Evolutionary conservation across 2,329 filamentous ascomycete genomes (phyloP), one percentile per base, ranked within the genome.

Genomic region (Fusarium verrucosum): DNA sequence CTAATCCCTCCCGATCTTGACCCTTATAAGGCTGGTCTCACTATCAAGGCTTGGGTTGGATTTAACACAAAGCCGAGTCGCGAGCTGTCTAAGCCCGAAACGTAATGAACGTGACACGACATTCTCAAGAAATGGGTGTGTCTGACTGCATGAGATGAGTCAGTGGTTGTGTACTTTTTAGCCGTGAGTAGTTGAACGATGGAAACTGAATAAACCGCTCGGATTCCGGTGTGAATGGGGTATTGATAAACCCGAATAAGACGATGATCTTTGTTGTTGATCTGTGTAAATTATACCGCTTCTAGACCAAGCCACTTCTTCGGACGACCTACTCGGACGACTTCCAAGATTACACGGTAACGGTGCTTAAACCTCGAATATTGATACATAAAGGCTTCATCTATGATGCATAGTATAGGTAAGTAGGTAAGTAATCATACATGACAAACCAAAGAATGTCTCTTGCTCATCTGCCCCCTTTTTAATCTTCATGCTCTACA

Each of bases 21-120:
- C 33, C n/a, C 46, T 37, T 40, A 22, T 49, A 60, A 42, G 44
- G 62, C 65, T 55, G 47, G 37, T 37, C 16, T 25, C 26, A 40
- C 40, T 25, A 55, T 70, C 65, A 53, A 49, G 50, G 25, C 38
- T 44, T 56, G 59, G 55, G 68, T 47, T 70, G 59, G 55, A 69
- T 47, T 70, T 63, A 71, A 69, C 52, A 26, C 44, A 65, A 66
- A 51, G 59, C 69, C 69, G 67, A 72, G 63, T 41, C 65, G 69
- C 69, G 69, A 70, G 56, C 23, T 43, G 33, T 26, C 58, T 57
- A 62, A 45, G 28, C 50, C 57, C 30, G 43, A 57, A 25, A 10
- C 25, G 57, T 46, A 23, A 11, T 25, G n/a, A 5, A 42, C 32
- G 43, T 28, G 14, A 19, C 35, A 32, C 20, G 23, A 2, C 9